Evolutionary conservation across 2,329 filamentous ascomycete genomes (phyloP), one percentile per base, ranked within the genome.

Genomic region (Aspergillus oerlinghausenensis): DNA sequence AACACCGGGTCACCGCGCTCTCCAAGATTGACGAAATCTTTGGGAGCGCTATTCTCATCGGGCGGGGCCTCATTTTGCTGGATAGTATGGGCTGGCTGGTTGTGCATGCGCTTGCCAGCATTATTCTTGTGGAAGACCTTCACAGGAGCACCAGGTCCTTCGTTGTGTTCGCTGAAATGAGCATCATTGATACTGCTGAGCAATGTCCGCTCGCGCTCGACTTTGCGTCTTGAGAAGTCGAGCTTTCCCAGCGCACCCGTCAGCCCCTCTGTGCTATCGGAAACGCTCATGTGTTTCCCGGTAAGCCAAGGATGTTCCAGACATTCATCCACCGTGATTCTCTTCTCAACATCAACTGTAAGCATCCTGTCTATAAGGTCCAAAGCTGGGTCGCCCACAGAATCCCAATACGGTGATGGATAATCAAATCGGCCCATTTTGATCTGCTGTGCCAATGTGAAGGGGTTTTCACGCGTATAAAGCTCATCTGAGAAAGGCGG

Each of bases 401-500:
- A 84, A 72, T 96, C 91, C 92, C 92, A 99, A 74, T 97, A 97
- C 0, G 94, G 94, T 1, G 91, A 95, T 0, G 94, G 93, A 68
- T 97, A 99, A 73, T 97, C 90, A 69, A 96, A 99, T 21, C 86
- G 84, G 17, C 90, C 94, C 73, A 84, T 83, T 73, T 89, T 92
- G 75, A 96, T 97, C 76, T 97, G 92, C 65, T 96, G 88, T 1
- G 88, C 89, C 48, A 97, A 80, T 0, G 83, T 90, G 70, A 90
- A 97, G 2, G 94, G 94, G 63, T 92, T 94, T 48, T 96, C 87
- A 38, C 76, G 76, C 1, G 86, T 87, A 75, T 87, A 90, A 0
- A 97, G 84, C 75, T 99, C 94, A 67, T 99, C 94, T 0, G 91
- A 96, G 75, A 99, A 99, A 0, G 94, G 94, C 4, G 93, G 94